Base-by-base conservation (phyloP, 2,329 filamentous ascomycete species). In the Fonsecaea erecta region DNA sequence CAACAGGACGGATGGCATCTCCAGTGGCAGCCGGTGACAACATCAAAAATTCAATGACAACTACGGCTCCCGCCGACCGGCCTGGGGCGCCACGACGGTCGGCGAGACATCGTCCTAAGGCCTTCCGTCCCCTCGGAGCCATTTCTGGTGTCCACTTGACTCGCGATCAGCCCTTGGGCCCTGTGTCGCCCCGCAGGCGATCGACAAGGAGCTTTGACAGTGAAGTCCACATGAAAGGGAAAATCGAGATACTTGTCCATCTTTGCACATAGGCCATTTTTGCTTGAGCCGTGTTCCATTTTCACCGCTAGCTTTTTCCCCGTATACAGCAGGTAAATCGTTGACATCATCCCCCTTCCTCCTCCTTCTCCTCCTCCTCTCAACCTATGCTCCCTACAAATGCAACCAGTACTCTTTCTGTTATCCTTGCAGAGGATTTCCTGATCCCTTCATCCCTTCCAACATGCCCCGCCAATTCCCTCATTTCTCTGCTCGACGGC, bases 391-490 rank as follows among this genome's bases (percentile, higher is more conserved):
- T 12, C 43, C 21, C 21, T 48, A 48, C 43, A 48, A 48, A 48
- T 21, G 18, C 43, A 48, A 24, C 26, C 37, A 30, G 12, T 16
- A 46, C 24, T 26, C 11, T 30, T 58, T n/a, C n/a, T n/a, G n/a
- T n/a, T n/a, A n/a, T n/a, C n/a, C n/a, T n/a, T n/a, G n/a, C n/a
- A n/a, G n/a, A n/a, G n/a, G n/a, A n/a, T n/a, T n/a, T 14, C 16
- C 21, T 28, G 18, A 48, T 16, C 35, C 12, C 37, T 14, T 28
- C 6, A 12, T 43, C 37, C 8, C 24, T 30, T 43, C 16, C 24
- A 58, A 3, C 12, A 58, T 58, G 55, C 55, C 55, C 6, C 55
- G 55, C 24, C 35, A 58, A 1, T 58, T 58, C 37, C 55, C 55
- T 1, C 55, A 37, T 3, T 21, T 12, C 7, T 58, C 55, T 26